Evolutionary conservation across 306 rosid species (phyloP).

Genomic region (Prunus mume): DNA sequence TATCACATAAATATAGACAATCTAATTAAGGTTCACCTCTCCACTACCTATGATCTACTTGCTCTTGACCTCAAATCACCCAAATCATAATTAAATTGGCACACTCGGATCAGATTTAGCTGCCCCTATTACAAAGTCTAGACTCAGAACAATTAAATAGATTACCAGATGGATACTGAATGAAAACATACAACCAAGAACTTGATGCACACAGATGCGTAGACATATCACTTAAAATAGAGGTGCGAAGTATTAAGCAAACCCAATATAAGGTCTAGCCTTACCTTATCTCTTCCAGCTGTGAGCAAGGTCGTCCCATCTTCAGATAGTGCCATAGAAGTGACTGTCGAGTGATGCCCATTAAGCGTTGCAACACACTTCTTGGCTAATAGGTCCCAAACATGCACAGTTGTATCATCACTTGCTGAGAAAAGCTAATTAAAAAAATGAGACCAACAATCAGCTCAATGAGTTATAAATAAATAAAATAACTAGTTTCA

Average conservation of each 20-base stretch:
- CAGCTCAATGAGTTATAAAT: constrained; percentile 21
- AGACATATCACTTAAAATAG: background rate
- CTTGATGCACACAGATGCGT: background rate
- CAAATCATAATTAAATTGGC: background rate
- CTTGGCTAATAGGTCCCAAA: constrained; percentile 80
- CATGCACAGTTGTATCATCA: constrained; percentile 75
- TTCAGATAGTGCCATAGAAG: constrained; percentile 79
- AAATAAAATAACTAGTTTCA: background rate
- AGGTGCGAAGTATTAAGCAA: background rate
- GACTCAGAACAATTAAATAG: background rate
- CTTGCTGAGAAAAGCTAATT: constrained; percentile 90
- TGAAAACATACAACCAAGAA: background rate
- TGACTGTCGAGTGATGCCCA: constrained; percentile 75
- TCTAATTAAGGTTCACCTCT: background rate
- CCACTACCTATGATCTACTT: background rate
- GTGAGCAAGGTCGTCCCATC: constrained; percentile 89
- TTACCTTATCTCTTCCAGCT: constrained; percentile 93
- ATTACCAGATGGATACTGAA: background rate
- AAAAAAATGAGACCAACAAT: constrained; percentile 9
- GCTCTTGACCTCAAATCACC: background rate
- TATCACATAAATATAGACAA: background rate
- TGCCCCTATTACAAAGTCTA: background rate
- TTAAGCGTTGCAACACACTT: constrained; percentile 58
- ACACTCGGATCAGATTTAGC: background rate
- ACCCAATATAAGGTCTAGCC: background rate